Evolutionary conservation across 371 early-diverging fungal genomes (phyloP), one percentile per base, ranked within the genome.

Genomic region (Gilbertella persicaria): DNA sequence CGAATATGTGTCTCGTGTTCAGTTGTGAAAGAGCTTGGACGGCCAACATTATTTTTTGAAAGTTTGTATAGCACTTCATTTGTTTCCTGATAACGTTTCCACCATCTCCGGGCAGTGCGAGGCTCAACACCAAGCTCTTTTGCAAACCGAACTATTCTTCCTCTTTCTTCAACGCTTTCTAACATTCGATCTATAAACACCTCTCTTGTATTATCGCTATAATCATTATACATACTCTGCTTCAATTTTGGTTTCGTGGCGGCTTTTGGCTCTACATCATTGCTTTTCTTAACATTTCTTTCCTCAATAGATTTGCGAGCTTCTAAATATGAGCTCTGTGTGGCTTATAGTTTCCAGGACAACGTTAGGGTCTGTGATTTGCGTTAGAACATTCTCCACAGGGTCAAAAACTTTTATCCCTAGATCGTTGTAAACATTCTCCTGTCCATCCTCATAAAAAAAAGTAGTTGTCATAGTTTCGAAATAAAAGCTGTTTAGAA

Each of bases 341-440:
- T 52, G n/a, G 59, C 33, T 41, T n/a, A 58, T 45, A 24, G 42
- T 58, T 47, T 52, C 52, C 12, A 52, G 47, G 17, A 58, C 42
- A 41, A 58, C 23, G 43, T 58, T 52, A 20, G 59, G 45, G 24
- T 48, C 48, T 17, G 14, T 42, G 29, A 42, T 35, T 36, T 58
- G n/a, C 5, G 52, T 51, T 45, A 58, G 30, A 28, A 52, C 36
- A 40, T 36, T 42, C 43, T 58, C 52, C 52, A 52, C 26, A 12
- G 52, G 47, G 30, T 47, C 35, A 30, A 33, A 52, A 38, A 47
- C 47, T 58, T 43, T 58, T 58, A 35, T 33, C 21, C 52, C 52
- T 24, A 16, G 23, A 21, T 58, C 52, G 7, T 46, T 45, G 39
- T 44, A 58, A 50, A 52, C 39, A 38, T 49, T 55, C 20, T 49